Percentiles rank a stretch among this genome's conserved stretches.
These are phyloP conservation scores for Mikania micrantha DNA, from an alignment of 129 eudicot genomes.

Conservation along the genomic window DNA sequence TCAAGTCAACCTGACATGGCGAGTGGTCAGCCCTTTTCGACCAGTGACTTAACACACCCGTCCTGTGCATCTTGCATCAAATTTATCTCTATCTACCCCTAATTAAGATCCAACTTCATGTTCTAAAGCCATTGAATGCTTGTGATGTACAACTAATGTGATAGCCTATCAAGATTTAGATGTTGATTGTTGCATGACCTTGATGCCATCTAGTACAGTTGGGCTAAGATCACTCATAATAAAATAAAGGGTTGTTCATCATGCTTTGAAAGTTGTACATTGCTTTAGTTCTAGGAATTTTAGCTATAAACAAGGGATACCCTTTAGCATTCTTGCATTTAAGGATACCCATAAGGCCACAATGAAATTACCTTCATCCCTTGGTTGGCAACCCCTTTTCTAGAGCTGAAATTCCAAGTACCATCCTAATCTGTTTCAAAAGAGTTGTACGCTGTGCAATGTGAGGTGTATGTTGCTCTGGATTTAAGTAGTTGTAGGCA, in stretches of 20 bases:
- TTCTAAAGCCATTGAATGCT: slow-evolving; percentile 7
- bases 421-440: not conserved
- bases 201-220: not conserved
- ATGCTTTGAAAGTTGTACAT: slow-evolving; percentile 4
- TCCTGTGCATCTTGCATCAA: not conserved
- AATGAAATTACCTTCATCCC: not conserved
- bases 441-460: slow-evolving; percentile 14
- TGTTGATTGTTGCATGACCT: not conserved
- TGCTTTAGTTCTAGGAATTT: slow-evolving; percentile 3
- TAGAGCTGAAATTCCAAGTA: not conserved
- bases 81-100: not conserved
- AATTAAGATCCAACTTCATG: not conserved
- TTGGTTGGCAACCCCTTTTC: not conserved
- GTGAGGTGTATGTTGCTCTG: slow-evolving; percentile 12
- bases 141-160: slow-evolving; percentile 14
- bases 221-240: not conserved
- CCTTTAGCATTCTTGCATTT: not conserved
- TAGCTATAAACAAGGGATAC: not conserved
- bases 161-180: slow-evolving; percentile 17
- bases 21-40: not conserved
- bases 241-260: not conserved
- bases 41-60: not conserved
- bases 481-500: slow-evolving; percentile 5
- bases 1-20: not conserved
- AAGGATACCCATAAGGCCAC: slow-evolving; percentile 3